Base-by-base conservation (phyloP, 169 alveolate genomes). In the Eimeria praecox region DNA sequence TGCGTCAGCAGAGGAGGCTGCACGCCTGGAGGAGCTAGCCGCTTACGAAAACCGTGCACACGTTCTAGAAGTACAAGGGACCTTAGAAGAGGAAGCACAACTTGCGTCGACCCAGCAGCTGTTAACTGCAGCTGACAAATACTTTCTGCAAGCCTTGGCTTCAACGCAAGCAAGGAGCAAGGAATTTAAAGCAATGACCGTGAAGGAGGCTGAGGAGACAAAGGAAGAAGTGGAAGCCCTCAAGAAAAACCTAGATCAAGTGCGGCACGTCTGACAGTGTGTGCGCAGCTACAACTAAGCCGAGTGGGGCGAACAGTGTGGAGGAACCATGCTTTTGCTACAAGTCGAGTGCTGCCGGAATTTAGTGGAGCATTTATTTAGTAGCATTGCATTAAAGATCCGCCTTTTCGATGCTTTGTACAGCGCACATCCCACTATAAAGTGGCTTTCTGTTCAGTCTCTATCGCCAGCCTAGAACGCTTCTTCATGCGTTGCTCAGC, bases 11-110 rank as follows among this genome's bases (percentile, higher is more conserved):
- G 92, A 85, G 77, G 80, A 20, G 56, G 92, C 92, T 24, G 92
- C 92, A 59, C 92, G 38, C 71, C 4, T 56, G 78, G 92, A 56
- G 38, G 92, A 85, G 35, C 75, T 85, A 18, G 92, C 92, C 52
- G 78, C 80, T 3, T 85, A 59, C 77, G 92, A 85, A 14, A 24
- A 52, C 35, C 92, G 77, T 4, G 59, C 20, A 22, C 92, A 85
- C 42, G 80, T 85, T 56, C 59, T 85, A 56, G 92, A 85, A 85
- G 92, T 85, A 54, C 92, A 85, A 56, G 92, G 44, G 54, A 52
- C 75, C 35, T 38, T 85, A 52, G 92, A 85, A 40, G 59, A 33
- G 77, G 62, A 85, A 22, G 75, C 75, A 33, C 92, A 85, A 9
- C 35, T 56, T 56, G 42, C 52, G 10, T 85, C 75, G 9, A 85